Evolutionary conservation across 306 rosid genomes (phyloP), one percentile per base, ranked within the genome.

Genomic region (Spatholobus suberectus): DNA sequence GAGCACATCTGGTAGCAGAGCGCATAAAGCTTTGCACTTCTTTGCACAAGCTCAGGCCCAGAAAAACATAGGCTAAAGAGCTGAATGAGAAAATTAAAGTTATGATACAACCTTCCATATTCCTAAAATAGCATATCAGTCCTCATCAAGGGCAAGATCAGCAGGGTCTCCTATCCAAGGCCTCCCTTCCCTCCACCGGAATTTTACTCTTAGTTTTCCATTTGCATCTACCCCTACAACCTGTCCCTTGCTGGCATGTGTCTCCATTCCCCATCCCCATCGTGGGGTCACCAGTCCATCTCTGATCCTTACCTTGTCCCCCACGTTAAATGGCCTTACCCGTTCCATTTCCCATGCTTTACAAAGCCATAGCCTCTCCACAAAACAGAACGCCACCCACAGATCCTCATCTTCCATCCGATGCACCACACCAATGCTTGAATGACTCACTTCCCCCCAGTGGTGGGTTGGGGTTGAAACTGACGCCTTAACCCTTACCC

Each of bases 241-340:
- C 77, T 92, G 82, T 72, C 99, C 99, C 82, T 86, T 91, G 87
- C 99, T 96, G 17, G 96, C 90, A 78, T 96, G 96, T 0, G 99
- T 96, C 90, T 96, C 99, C 98, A 96, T 94, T 86, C 99, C 99
- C 99, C 99, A 96, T 37, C 98, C 98, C 98, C 97, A 93, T 73
- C 98, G 91, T 1, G 99, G 99, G 43, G 85, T 49, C 40, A 87
- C 99, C 63, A 96, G 85, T 75, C 96, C 99, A 24, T 93, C 98
- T 90, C 92, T 88, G 75, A 94, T 96, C 82, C 76, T 88, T 79
- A 96, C 99, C 82, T 91, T 90, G 91, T 96, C 96, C 68, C 97
- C 97, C 4, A 91, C 91, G 86, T 85, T 87, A 69, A 91, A 94
- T 12, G 96, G 92, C 77, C 94, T 88, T 18, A 90, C 67, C 81